phyloP scores from a whole-genome alignment of 2,329 filamentous ascomycete species.

The Exophiala spinifera region DNA sequence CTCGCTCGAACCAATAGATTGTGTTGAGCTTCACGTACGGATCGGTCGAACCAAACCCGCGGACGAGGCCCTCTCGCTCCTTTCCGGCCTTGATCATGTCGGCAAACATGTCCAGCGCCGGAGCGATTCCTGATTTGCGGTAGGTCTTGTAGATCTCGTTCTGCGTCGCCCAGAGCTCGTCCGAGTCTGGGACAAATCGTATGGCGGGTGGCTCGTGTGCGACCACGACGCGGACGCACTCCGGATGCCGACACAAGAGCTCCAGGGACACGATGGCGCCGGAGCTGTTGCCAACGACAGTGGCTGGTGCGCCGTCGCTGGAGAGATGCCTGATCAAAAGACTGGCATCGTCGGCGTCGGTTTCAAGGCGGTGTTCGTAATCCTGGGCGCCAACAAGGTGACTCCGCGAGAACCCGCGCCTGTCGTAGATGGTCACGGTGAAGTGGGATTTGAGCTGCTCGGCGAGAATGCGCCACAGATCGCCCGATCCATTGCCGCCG shows the following conservation, averaged over 20 bases:
- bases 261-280: slow-evolving; percentile 4
- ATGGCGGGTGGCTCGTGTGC: slow-evolving; percentile 1
- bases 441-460: slow-evolving; percentile 6
- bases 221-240: neutral
- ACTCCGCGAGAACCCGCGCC: slow-evolving; percentile 20
- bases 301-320: neutral
- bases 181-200: neutral
- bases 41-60: neutral
- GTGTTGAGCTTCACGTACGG: neutral
- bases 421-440: slow-evolving; percentile 13
- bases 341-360: neutral
- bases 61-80: neutral
- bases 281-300: slow-evolving; percentile 2
- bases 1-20: slow-evolving; percentile 3
- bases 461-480: slow-evolving; percentile 9
- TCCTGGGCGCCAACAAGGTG: neutral
- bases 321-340: neutral
- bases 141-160: slow-evolving; percentile 1
- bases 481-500: slow-evolving; percentile 10
- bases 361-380: slow-evolving; percentile 1
- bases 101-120: neutral
- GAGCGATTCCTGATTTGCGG: neutral
- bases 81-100: neutral
- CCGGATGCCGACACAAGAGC: neutral
- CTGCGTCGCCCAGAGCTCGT: neutral